Evolutionary conservation across 78 protist species (phyloP).

Genomic region (Polysphondylium violaceum): DNA sequence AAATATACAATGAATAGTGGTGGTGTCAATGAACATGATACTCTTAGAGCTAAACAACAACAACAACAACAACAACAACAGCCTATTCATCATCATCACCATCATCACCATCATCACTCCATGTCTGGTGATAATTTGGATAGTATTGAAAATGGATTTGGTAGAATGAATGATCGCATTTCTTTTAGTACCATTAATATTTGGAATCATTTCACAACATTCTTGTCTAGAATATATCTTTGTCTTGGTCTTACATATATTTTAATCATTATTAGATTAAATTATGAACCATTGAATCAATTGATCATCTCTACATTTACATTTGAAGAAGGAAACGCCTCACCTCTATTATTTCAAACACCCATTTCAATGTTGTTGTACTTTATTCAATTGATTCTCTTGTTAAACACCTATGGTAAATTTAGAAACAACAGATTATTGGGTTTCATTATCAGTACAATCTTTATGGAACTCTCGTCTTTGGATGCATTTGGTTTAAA

Average conservation of each 20-base stretch:
- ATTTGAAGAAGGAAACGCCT: background rate
- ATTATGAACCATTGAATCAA: constrained; percentile 23
- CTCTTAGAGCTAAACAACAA: too few species aligned
- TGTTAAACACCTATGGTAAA: background rate
- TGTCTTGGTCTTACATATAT: constrained; percentile 22
- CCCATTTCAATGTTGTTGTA: constrained; percentile 12
- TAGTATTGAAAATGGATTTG: background rate
- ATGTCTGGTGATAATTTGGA: background rate
- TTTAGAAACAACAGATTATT: constrained; percentile 8
- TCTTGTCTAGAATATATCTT: constrained; percentile 35
- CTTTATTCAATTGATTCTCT: constrained; percentile 5
- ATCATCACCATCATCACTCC: constrained; percentile 4
- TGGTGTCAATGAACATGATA: background rate
- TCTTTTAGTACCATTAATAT: too few species aligned
- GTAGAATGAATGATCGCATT: constrained; percentile 1
- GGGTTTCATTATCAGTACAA: constrained; percentile 12
- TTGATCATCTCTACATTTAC: background rate
- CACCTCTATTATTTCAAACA: constrained; percentile 15
- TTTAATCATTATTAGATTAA: background rate
- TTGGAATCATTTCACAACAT: background rate
- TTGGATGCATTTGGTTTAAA: constrained; percentile 7
- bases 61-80: too few species aligned
- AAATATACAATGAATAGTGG: background rate
- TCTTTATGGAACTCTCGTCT: constrained; percentile 6
- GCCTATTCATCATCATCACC: background rate